Percentiles rank a stretch among this genome's conserved stretches.
These are phyloP conservation scores for Aphanomyces invadans DNA, from an alignment of 352 stramenopile genomes.

Conservation along the genomic window DNA sequence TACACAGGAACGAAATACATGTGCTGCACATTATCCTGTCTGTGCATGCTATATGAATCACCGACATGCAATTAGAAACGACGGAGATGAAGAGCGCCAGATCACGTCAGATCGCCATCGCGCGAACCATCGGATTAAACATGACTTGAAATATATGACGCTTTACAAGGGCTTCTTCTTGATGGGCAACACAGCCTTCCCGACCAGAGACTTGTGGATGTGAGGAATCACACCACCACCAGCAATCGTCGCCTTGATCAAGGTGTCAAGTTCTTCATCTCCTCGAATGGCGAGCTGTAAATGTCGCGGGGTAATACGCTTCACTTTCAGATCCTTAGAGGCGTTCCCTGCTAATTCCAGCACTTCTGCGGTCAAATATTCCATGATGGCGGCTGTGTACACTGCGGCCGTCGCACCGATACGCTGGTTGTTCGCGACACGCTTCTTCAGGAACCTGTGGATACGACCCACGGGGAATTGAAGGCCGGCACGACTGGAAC, in stretches of 20 bases:
- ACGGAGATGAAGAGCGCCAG: too few species aligned
- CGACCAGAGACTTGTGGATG: slow-evolving; percentile 99
- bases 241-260: slow-evolving; percentile 99
- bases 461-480: slow-evolving; percentile 99
- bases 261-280: slow-evolving; percentile 98
- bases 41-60: not conserved
- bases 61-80: not conserved
- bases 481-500: slow-evolving; percentile 96
- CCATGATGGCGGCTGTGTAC: slow-evolving; percentile 99
- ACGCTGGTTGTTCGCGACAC: slow-evolving; percentile 96
- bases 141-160: not conserved
- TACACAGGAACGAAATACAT: too few species aligned
- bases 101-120: too few species aligned
- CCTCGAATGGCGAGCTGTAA: slow-evolving; percentile 99
- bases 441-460: slow-evolving; percentile 98
- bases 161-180: slow-evolving; percentile 76
- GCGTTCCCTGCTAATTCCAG: slow-evolving; percentile 98
- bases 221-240: slow-evolving; percentile 99
- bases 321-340: slow-evolving; percentile 96
- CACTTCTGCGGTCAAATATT: slow-evolving; percentile 99
- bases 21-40: too few species aligned
- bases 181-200: slow-evolving; percentile 83
- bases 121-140: not conserved
- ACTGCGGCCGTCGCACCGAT: slow-evolving; percentile 99
- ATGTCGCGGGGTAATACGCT: slow-evolving; percentile 98